A percentile compares a stretch with the other conserved stretches of the same genome.
Conservation (phyloP, 371 early-diverging fungal species). For the Circinella minor region DNA sequence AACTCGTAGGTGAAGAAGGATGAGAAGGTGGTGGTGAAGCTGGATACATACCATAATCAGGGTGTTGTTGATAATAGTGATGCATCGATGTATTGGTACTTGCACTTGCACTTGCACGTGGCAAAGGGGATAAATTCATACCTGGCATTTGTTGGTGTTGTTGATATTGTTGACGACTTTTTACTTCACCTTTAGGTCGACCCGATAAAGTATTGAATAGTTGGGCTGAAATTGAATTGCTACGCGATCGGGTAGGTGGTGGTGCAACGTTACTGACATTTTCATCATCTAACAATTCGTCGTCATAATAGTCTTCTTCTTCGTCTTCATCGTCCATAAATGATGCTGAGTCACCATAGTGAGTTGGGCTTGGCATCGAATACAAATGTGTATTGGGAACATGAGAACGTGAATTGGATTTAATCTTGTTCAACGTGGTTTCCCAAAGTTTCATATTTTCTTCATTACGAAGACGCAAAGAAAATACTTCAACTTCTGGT, state of each 20-base stretch:
- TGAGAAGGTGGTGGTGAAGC: constrained; percentile 67
- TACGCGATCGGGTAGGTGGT: constrained; percentile 23
- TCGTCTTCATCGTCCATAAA: constrained; percentile 47
- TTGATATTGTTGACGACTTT: constrained; percentile 14
- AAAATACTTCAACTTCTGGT: constrained; percentile 79
- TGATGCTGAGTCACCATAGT: constrained; percentile 28
- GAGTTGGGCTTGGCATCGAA: constrained; percentile 38
- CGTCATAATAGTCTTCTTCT: constrained; percentile 44
- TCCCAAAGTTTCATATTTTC: constrained; percentile 93
- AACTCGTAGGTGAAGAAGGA: constrained; percentile 65
- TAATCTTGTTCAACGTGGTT: constrained; percentile 61
- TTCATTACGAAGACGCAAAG: constrained; percentile 83
- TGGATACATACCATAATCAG: constrained; percentile 50
- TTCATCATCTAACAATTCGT: constrained; percentile 26
- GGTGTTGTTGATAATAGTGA: constrained; percentile 7
- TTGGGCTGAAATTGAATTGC: constrained; percentile 36
- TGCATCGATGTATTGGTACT: constrained; percentile 25
- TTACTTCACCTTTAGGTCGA: constrained; percentile 12
- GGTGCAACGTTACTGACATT: constrained; percentile 38
- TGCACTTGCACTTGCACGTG: constrained; percentile 37
- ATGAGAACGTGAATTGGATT: constrained; percentile 23
- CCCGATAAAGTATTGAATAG: constrained; percentile 22
- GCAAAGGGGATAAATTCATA: constrained; percentile 44
- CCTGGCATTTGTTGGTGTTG: constrained; percentile 25
- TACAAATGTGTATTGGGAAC: constrained; percentile 32